phyloP scores from a whole-genome alignment of 139 green algal species.

The Asterochloris erici region DNA sequence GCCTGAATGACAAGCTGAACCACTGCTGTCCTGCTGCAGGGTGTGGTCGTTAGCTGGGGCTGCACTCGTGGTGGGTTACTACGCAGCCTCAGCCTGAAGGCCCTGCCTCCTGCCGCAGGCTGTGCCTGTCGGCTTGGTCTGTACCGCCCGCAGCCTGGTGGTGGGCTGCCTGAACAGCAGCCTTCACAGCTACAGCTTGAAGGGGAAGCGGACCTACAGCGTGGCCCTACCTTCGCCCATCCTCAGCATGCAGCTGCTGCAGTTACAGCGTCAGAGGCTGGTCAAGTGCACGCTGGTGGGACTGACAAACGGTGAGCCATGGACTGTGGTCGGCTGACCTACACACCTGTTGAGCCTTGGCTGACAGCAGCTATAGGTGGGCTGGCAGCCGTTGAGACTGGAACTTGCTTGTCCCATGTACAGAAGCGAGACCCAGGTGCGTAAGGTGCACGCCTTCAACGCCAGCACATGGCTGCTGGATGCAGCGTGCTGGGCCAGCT shows the following conservation, averaged over 20 bases:
- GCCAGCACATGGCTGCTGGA: too few relatives aligned
- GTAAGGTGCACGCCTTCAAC: too few relatives aligned
- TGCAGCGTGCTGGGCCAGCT: too few relatives aligned
- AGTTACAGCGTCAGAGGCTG: constrained; percentile 28
- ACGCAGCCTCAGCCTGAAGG: constrained; percentile 25
- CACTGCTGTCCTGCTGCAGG: too few relatives aligned
- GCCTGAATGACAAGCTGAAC: too few relatives aligned
- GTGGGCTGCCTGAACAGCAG: constrained; percentile 72
- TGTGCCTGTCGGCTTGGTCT: constrained; percentile 3
- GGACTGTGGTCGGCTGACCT: background rate
- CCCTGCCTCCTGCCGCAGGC: background rate
- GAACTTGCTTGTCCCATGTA: too few relatives aligned
- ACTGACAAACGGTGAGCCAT: constrained; percentile 50
- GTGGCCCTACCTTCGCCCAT: constrained; percentile 63
- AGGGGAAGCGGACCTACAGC: constrained; percentile 59
- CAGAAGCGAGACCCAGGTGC: too few relatives aligned
- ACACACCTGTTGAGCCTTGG: background rate
- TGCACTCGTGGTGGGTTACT: too few relatives aligned
- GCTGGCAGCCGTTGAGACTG: too few relatives aligned
- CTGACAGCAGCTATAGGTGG: too few relatives aligned
- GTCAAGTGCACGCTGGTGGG: constrained; percentile 53
- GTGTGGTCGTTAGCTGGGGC: too few relatives aligned
- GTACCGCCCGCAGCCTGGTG: constrained; percentile 37
- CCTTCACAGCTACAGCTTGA: constrained; percentile 57
- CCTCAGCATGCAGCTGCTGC: constrained; percentile 51